Base-by-base conservation (phyloP, 2,329 filamentous ascomycete species). In the Malbranchea zuffiana region DNA sequence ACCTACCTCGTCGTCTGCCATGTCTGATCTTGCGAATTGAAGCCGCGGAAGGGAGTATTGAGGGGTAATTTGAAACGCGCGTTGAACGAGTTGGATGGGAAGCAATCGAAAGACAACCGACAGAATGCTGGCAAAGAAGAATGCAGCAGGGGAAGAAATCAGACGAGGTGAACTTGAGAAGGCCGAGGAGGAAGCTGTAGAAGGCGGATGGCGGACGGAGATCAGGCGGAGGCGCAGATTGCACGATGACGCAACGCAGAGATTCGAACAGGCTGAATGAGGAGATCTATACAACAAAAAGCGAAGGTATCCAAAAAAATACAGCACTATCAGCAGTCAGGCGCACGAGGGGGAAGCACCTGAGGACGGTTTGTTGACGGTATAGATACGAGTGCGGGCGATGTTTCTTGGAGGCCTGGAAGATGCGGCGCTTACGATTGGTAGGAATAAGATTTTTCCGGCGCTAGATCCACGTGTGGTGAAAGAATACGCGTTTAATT, bases 1-100 rank as follows among this genome's bases (percentile, higher is more conserved):
- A 44, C 52, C 46, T 48, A 66, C 63, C 47, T 66, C 62, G 13
- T 59, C 54, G 37, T 64, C 62, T 32, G 60, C 55, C 63, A 66
- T 66, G 20, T 32, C 52, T n/a, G n/a, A n/a, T n/a, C n/a, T n/a
- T n/a, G n/a, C n/a, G n/a, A n/a, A n/a, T n/a, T n/a, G n/a, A n/a
- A n/a, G n/a, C n/a, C n/a, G n/a, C n/a, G n/a, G n/a, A n/a, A n/a
- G n/a, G n/a, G n/a, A n/a, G 12, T 17, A 17, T 6, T 16, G 19
- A n/a, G 29, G 18, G 5, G 13, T 13, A 32, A 16, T 6, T 5
- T 7, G 19, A 32, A 18, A 18, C 13, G 29, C 12, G n/a, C n/a
- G n/a, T n/a, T n/a, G n/a, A n/a, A n/a, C n/a, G n/a, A n/a, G n/a
- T n/a, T n/a, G n/a, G n/a, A n/a, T n/a, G n/a, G n/a, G n/a, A n/a